A percentile compares a stretch with the other conserved stretches of the same genome.
phyloP scores from a whole-genome alignment of 768 basidiomycete genomes.

The Candolleomyces eurysporus region DNA sequence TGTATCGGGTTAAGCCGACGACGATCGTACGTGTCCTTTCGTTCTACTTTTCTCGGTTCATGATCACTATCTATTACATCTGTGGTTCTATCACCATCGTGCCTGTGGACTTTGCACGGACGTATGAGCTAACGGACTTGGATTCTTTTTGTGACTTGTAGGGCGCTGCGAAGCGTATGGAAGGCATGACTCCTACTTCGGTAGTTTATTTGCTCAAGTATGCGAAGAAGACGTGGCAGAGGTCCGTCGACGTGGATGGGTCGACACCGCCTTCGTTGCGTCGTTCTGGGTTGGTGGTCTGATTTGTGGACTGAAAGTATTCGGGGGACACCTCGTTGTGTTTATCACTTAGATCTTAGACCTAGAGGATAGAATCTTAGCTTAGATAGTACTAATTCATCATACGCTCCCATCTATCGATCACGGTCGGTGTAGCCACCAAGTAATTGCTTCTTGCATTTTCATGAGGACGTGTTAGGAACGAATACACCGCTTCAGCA shows the following conservation, averaged over 20 bases:
- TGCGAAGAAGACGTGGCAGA: constrained; percentile 44
- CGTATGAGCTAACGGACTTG: neutral
- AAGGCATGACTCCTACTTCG: constrained; percentile 86
- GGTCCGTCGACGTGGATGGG: neutral
- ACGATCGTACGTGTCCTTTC: constrained; percentile 53
- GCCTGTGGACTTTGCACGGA: neutral
- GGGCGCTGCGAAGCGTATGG: constrained; percentile 93
- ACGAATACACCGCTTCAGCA: too few species aligned
- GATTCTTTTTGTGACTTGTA: constrained; percentile 22
- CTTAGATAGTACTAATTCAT: too few species aligned
- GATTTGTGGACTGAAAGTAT: too few species aligned
- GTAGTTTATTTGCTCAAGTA: constrained; percentile 68
- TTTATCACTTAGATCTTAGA: too few species aligned
- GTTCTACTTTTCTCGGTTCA: neutral
- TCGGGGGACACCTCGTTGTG: too few species aligned
- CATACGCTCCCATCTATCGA: too few species aligned
- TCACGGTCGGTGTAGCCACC: too few species aligned
- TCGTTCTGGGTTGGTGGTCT: too few species aligned
- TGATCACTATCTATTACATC: too few species aligned
- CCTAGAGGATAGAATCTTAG: too few species aligned
- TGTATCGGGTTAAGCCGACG: constrained; percentile 58
- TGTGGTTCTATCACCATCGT: neutral
- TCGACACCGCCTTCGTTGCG: neutral
- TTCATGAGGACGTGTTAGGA: too few species aligned
- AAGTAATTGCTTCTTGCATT: too few species aligned